A percentile compares a stretch with the other conserved stretches of the same genome.
phyloP scores from a whole-genome alignment of 805 yeast species.

The Candida oleophila region DNA sequence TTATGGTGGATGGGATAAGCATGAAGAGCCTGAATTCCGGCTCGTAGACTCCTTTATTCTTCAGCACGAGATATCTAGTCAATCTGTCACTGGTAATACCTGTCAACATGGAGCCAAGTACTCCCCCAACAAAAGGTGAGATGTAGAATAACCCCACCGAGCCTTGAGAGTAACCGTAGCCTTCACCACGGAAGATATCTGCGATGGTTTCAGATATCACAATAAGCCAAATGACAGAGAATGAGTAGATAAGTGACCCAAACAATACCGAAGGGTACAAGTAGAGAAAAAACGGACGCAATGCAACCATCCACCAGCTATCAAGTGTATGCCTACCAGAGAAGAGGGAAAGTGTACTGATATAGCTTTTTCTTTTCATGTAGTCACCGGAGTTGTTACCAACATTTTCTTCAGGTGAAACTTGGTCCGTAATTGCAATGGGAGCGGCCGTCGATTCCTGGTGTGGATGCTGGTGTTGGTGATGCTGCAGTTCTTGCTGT shows the following conservation, averaged over 20 bases:
- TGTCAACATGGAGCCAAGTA: conserved; percentile 53
- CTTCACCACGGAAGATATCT: conserved; percentile 43
- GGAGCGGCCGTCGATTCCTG: neutral
- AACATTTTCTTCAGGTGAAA: neutral
- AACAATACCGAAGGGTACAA: conserved; percentile 52
- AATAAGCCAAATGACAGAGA: conserved; percentile 65
- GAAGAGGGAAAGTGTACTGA: conserved; percentile 36
- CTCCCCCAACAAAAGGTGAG: conserved; percentile 58
- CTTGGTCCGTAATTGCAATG: neutral
- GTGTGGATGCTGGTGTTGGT: neutral
- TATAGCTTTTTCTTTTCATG: conserved; percentile 17
- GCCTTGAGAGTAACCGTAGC: conserved; percentile 45
- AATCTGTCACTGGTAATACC: conserved; percentile 51
- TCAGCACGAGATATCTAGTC: conserved; percentile 43
- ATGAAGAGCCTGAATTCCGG: conserved; percentile 60
- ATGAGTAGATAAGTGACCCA: conserved; percentile 50
- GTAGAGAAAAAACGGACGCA: conserved; percentile 52
- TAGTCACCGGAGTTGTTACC: conserved; percentile 2
- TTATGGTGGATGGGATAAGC: conserved; percentile 47
- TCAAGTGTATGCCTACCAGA: conserved; percentile 52
- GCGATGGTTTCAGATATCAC: conserved; percentile 58
- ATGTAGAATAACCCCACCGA: conserved; percentile 54
- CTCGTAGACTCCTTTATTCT: conserved; percentile 56
- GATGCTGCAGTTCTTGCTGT: conserved; percentile 1
- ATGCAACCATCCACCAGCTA: conserved; percentile 53